A percentile compares a stretch with the other conserved stretches of the same genome.
Conservation (phyloP, 192 early-diverging fungal species). For the Backusella luteola region DNA sequence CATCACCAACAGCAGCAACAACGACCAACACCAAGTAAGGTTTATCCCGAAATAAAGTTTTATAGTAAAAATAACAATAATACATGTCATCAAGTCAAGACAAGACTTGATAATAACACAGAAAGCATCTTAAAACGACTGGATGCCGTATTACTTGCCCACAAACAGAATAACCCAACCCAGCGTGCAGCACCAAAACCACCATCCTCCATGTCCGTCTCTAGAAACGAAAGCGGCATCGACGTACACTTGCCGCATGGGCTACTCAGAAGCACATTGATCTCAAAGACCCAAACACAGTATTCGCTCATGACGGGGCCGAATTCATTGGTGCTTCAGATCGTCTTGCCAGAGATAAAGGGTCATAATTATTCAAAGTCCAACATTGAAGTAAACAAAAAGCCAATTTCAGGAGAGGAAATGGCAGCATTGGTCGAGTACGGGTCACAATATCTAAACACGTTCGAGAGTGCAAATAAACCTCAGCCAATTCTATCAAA, state of each 20-base stretch:
- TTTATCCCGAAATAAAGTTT: conserved; percentile 4
- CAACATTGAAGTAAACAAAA: neutral
- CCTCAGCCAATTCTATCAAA: neutral
- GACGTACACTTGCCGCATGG: conserved; percentile 18
- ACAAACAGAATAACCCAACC: neutral
- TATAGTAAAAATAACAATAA: neutral
- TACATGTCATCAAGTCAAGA: conserved; percentile 8
- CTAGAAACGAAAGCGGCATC: neutral
- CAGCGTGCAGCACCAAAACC: neutral
- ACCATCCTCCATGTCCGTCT: neutral
- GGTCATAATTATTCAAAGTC: neutral
- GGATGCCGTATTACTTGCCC: conserved; percentile 9
- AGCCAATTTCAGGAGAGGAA: conserved; percentile 9
- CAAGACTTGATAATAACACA: conserved; percentile 14
- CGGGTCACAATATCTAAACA: conserved; percentile 7
- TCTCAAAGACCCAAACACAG: conserved; percentile 7
- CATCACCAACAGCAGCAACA: neutral
- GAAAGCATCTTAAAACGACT: conserved; percentile 17
- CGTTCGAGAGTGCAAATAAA: conserved; percentile 11
- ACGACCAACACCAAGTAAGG: conserved; percentile 9
- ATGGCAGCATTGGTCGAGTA: conserved; percentile 13
- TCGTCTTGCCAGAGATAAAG: neutral
- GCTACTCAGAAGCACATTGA: neutral
- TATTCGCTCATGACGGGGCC: conserved; percentile 15
- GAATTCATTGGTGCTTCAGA: neutral